These are phyloP conservation scores for Trichoderma simmonsii DNA, from an alignment of 2,329 filamentous ascomycete genomes.

Conservation along the genomic window DNA sequence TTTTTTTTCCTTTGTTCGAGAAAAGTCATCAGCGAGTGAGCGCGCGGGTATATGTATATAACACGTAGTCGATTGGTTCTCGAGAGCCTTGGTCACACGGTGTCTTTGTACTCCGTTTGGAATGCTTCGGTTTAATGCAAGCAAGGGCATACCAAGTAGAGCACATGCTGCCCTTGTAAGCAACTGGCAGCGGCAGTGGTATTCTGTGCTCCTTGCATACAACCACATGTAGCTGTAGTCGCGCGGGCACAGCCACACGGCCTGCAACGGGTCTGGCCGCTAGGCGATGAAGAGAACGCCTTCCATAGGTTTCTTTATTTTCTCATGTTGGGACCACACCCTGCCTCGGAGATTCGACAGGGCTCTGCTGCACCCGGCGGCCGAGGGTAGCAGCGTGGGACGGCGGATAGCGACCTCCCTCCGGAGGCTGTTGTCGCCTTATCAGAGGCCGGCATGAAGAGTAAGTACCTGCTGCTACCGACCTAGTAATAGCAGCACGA, in stretches of 20 bases:
- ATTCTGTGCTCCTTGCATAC: conserved; percentile 3
- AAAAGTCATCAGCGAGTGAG: neutral
- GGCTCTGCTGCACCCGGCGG: neutral
- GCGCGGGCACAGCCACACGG: conserved; percentile 22
- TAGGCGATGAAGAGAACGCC: conserved; percentile 12
- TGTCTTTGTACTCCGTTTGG: neutral
- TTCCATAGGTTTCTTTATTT: neutral
- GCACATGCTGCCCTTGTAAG: neutral
- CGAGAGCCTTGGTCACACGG: neutral
- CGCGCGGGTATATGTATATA: neutral
- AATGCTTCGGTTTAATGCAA: neutral
- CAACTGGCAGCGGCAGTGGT: neutral
- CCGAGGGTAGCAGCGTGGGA: neutral
- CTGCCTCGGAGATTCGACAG: neutral
- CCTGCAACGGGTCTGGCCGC: conserved; percentile 21
- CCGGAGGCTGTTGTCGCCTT: neutral
- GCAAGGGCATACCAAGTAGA: neutral
- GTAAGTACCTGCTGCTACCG: neutral
- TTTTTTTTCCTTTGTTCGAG: neutral
- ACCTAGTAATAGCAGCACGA: neutral
- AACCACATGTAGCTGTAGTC: neutral
- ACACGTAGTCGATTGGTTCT: neutral
- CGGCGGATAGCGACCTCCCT: neutral
- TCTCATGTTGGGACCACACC: neutral
- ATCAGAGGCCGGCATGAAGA: neutral